Percentiles rank a stretch among this genome's conserved stretches.
Conservation (phyloP, 768 basidiomycete genomes). For the Calocybe indica region DNA sequence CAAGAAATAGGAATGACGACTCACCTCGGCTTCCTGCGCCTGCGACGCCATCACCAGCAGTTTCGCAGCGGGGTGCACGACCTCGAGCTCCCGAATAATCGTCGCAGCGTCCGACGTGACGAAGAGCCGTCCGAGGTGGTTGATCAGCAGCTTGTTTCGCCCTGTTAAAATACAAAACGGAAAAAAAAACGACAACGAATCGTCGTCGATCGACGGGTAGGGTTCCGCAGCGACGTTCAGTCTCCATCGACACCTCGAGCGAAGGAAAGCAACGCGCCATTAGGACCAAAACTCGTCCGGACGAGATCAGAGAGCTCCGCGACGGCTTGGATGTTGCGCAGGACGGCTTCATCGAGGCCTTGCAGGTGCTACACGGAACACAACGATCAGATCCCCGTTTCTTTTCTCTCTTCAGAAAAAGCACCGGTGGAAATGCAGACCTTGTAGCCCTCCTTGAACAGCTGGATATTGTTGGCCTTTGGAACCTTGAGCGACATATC, state of each 20-base stretch:
- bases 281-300: constrained; percentile 93
- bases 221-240: no score
- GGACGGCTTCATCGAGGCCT: constrained; percentile 94
- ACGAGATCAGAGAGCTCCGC: constrained; percentile 92
- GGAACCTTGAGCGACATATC: constrained; percentile 93
- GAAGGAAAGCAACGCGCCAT: constrained; percentile 52
- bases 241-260: no score
- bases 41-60: constrained; percentile 99
- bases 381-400: constrained; percentile 2
- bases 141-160: constrained; percentile 96
- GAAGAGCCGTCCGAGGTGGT: constrained; percentile 92
- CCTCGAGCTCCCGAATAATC: constrained; percentile 96
- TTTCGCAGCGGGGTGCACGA: constrained; percentile 98
- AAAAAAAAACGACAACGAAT: not conserved
- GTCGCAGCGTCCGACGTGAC: constrained; percentile 99
- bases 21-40: constrained; percentile 90
- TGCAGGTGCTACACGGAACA: constrained; percentile 52
- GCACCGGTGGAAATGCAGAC: constrained; percentile 26
- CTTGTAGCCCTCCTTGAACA: constrained; percentile 99
- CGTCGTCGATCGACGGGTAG: no score
- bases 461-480: constrained; percentile 78
- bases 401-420: not conserved
- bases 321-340: constrained; percentile 96
- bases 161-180: constrained; percentile 37
- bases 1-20: constrained; percentile 14